These are phyloP conservation scores for Carex kokanica DNA, from an alignment of 176 grass and related monocot species.

Conservation along the genomic window DNA sequence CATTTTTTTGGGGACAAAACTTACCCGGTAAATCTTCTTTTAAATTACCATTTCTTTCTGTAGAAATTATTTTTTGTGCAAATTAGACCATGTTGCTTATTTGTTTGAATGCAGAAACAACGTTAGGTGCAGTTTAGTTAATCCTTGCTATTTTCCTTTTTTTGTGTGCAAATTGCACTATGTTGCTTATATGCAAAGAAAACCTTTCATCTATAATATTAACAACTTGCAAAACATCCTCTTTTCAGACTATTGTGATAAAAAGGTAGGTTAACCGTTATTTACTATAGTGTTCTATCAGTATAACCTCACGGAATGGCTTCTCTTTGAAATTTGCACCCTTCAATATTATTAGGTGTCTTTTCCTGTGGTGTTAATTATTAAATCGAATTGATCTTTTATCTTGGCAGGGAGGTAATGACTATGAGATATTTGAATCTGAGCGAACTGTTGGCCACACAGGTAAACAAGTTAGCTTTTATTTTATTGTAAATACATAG, in stretches of 20 bases:
- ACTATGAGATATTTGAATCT: slow-evolving; percentile 92
- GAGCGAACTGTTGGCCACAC: slow-evolving; percentile 89
- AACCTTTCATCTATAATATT: background rate
- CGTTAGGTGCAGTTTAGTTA: background rate
- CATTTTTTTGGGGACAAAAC: slow-evolving; percentile 99
- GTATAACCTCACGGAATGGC: background rate
- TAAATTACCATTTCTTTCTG: background rate
- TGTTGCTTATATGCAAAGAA: too few species aligned
- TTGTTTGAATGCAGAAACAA: background rate
- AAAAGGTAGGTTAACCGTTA: background rate
- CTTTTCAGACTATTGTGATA: background rate
- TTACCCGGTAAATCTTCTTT: slow-evolving; percentile 62
- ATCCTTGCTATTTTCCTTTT: background rate
- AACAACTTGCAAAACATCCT: background rate
- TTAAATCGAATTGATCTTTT: slow-evolving; percentile 12
- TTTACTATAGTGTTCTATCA: background rate
- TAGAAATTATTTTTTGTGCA: background rate
- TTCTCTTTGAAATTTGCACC: background rate
- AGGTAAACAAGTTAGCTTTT: slow-evolving; percentile 45
- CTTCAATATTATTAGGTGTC: background rate
- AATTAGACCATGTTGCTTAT: background rate
- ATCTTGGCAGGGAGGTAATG: slow-evolving; percentile 80
- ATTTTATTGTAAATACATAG: slow-evolving; percentile 11
- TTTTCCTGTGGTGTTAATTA: background rate
- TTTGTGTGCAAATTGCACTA: background rate